A percentile compares a stretch with the other conserved stretches of the same genome.
Evolutionary conservation across 2,329 filamentous ascomycete species (phyloP).

Genomic region (Elsinoe ampelina): DNA sequence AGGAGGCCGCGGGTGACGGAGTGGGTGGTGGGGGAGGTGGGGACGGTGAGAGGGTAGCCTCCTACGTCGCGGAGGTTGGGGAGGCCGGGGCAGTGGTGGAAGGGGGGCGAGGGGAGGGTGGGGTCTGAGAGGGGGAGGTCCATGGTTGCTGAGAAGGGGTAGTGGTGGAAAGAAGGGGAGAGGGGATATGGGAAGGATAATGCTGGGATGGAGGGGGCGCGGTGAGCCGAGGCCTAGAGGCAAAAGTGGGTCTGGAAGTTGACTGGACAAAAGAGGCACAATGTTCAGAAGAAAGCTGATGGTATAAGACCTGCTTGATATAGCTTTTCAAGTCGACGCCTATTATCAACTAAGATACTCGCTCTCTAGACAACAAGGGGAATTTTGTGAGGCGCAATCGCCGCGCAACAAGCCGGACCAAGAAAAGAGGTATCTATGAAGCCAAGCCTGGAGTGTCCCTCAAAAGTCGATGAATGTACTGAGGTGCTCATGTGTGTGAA

Average conservation of each 20-base stretch:
- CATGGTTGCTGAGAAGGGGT: not conserved
- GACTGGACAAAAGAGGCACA: not conserved
- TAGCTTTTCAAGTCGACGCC: slow-evolving; percentile 3
- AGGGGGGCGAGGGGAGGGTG: slow-evolving; percentile 23
- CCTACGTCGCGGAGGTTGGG: slow-evolving; percentile 62
- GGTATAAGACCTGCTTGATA: not conserved
- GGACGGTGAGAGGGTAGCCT: slow-evolving; percentile 36
- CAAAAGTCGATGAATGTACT: not conserved
- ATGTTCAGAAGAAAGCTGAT: not conserved
- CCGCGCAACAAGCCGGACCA: not conserved
- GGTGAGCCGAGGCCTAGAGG: not conserved
- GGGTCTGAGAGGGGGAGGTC: slow-evolving; percentile 13
- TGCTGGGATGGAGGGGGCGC: not conserved
- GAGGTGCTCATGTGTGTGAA: not conserved
- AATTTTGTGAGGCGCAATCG: slow-evolving; percentile 8
- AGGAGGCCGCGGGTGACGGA: slow-evolving; percentile 45
- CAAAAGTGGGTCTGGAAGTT: not conserved
- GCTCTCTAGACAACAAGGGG: slow-evolving; percentile 11
- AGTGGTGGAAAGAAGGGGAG: not conserved
- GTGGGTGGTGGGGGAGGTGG: slow-evolving; percentile 29
- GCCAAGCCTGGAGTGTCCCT: not conserved
- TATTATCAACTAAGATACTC: slow-evolving; percentile 14
- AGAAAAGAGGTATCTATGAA: slow-evolving; percentile 9
- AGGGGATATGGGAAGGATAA: not conserved
- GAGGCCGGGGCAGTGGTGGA: slow-evolving; percentile 45